Base-by-base conservation (phyloP, 2,329 filamentous ascomycete species). In the Periconia digitata region DNA sequence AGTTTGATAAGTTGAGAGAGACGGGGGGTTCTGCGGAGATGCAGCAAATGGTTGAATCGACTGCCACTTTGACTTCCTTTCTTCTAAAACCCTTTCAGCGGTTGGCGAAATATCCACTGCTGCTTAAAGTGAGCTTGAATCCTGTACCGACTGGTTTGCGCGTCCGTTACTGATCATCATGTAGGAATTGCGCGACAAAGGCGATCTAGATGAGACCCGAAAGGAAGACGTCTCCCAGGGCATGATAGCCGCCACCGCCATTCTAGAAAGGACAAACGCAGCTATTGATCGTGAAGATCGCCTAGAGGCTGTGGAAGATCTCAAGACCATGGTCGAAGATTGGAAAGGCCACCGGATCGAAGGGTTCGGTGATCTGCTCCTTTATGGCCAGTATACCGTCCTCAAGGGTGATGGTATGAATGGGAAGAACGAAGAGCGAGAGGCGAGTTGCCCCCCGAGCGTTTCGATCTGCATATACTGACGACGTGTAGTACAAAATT, bases 51-150 rank as follows among this genome's bases (percentile, higher is more conserved):
- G 90, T 94, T 5, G 86, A 89, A 52, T 90, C 92, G 60, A 89
- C 89, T 49, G 91, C 92, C 54, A 90, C 90, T 0, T 76, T 97
- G 15, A 91, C 94, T 59, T 91, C 91, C 3, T 99, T 99, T 67
- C 77, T 99, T 24, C 79, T 99, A 43, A 99, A 99, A 69, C 94
- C 94, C 1, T 96, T 99, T 79, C 94, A 99, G 72, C 84, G 94
- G 60, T 76, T 99, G 49, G 90, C 92, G 42, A 96, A 96, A 72
- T 99, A 97, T 66, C 94, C 94, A 3, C 76, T 99, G 10, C 79
- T 99, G 48, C 80, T 99, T 34, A 90, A 89, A 76, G 89, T 92
- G 76, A 56, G 75, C 21, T 6, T 17, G n/a, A n/a, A n/a, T n/a
- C 16, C n/a, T 17, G 18, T 22, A 15, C 38, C n/a, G 20, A 21